These are phyloP conservation scores for Delonix regia DNA, from an alignment of 306 rosid genomes.

Conservation along the genomic window DNA sequence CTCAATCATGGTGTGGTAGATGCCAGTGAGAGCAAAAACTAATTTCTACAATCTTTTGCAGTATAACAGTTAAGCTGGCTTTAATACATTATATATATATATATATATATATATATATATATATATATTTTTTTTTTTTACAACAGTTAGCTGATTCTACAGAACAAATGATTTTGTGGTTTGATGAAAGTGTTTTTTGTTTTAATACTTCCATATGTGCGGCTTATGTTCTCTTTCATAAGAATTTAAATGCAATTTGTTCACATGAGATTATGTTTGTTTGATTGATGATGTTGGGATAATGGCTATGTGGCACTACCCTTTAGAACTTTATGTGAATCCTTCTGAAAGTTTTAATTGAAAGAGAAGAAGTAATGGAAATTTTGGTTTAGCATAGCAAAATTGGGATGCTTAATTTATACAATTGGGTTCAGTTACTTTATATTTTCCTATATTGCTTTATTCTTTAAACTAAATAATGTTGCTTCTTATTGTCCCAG, in stretches of 20 bases:
- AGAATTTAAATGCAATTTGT: neutral
- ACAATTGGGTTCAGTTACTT: neutral
- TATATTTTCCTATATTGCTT: neutral
- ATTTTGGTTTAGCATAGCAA: constrained; percentile 15
- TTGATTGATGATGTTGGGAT: constrained; percentile 19
- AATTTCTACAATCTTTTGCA: constrained; percentile 18
- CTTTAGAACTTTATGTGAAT: constrained; percentile 3
- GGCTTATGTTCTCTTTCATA: constrained; percentile 18
- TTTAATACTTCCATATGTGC: neutral
- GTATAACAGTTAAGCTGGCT: constrained; percentile 4
- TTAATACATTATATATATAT: neutral
- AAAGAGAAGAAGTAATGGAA: neutral
- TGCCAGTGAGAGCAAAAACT: neutral
- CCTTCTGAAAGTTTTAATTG: neutral
- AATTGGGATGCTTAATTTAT: constrained; percentile 21
- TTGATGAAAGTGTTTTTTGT: neutral
- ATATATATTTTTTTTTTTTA: neutral
- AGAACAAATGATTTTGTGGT: neutral
- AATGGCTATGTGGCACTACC: constrained; percentile 16
- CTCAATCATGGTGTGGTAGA: neutral
- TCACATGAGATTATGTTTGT: neutral
- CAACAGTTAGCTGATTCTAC: neutral
- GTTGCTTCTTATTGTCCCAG: constrained; percentile 46
- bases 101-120: too few species aligned
- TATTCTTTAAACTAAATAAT: constrained; percentile 29